Evolutionary conservation across 1,284 basidiomycete genomes (phyloP).

Genomic region (Inonotus hispidus): DNA sequence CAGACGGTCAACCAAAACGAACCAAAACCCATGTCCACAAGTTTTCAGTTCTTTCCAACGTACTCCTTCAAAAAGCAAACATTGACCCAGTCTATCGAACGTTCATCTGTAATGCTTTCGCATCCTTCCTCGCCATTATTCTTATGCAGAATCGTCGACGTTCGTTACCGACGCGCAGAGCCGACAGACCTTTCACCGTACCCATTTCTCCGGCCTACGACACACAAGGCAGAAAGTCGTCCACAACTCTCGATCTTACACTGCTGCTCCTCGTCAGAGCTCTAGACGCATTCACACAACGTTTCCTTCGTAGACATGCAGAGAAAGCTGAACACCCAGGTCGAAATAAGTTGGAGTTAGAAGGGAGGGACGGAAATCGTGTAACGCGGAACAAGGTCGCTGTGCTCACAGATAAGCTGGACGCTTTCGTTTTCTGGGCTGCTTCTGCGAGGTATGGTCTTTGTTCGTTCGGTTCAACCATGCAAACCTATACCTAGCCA

Average conservation of each 20-base stretch:
- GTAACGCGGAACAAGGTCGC: conserved; percentile 19
- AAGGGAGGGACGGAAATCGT: not conserved
- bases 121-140: conserved; percentile 49
- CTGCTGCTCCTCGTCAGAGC: conserved; percentile 66
- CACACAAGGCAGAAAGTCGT: conserved; percentile 26
- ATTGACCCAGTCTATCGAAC: conserved; percentile 37
- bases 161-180: conserved; percentile 13
- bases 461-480: not conserved
- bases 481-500: conserved; percentile 2
- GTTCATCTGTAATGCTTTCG: conserved; percentile 52
- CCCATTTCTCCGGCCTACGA: conserved; percentile 11
- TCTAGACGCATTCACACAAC: conserved; percentile 53
- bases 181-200: conserved; percentile 20
- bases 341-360: conserved; percentile 21
- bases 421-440: conserved; percentile 68
- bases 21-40: not conserved
- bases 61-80: not conserved
- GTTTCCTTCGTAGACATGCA: conserved; percentile 32
- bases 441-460: conserved; percentile 60
- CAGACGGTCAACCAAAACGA: conserved; percentile 8
- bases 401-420: conserved; percentile 43
- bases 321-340: conserved; percentile 18
- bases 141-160: conserved; percentile 49
- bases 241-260: conserved; percentile 62
- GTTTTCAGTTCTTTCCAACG: not conserved